phyloP scores from a whole-genome alignment of 163 green algal genomes.

The Chlorella variabilis region DNA sequence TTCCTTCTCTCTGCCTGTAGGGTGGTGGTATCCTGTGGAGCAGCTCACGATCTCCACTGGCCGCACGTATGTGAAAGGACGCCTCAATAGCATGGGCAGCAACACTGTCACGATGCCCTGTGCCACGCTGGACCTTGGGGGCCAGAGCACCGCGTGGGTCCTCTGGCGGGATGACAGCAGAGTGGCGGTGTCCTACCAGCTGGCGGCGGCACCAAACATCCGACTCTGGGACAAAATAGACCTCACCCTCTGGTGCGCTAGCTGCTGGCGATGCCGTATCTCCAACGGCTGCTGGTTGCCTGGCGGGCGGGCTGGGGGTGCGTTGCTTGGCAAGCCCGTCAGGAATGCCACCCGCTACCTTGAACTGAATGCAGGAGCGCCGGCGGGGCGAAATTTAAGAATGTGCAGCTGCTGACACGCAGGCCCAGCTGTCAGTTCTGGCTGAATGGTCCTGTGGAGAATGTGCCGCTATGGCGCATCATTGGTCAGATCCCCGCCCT shows the following conservation, averaged over 20 bases:
- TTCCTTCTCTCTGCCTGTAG: no score
- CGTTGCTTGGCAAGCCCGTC: no score
- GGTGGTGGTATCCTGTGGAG: not conserved
- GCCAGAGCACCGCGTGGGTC: not conserved
- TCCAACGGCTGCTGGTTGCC: no score
- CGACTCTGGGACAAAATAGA: not conserved
- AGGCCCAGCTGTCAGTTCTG: slow-evolving; percentile 14
- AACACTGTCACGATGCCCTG: not conserved
- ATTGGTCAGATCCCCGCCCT: not conserved
- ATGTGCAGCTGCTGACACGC: slow-evolving; percentile 13
- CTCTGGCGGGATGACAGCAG: not conserved
- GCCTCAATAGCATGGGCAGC: not conserved
- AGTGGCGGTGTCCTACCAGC: not conserved
- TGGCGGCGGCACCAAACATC: not conserved
- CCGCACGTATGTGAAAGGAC: not conserved
- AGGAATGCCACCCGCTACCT: no score
- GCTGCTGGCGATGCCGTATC: not conserved
- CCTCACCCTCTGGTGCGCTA: not conserved
- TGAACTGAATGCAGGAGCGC: not conserved
- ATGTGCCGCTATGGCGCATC: not conserved
- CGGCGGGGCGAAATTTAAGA: not conserved
- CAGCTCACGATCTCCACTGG: not conserved
- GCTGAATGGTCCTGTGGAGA: not conserved
- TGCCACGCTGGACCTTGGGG: not conserved
- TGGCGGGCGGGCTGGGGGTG: no score